Base-by-base conservation (phyloP, 2,329 filamentous ascomycete genomes). In the Emydomyces testavorans region DNA sequence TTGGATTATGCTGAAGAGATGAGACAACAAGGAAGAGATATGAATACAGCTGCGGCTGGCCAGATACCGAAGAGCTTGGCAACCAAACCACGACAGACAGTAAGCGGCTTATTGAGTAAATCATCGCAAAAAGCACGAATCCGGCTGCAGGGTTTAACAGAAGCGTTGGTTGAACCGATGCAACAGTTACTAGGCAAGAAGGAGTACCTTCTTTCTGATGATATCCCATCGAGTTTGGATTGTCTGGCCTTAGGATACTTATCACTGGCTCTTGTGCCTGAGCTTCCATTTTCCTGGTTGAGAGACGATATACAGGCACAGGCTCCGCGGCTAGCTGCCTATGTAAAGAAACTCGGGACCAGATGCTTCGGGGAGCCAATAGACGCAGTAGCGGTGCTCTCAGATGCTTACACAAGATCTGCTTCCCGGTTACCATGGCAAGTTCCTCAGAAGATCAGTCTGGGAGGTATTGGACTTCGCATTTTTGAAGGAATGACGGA, bases 161-260 rank as follows among this genome's bases (percentile, higher is more conserved):
- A 75, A 18, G 78, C 81, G 52, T 83, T 86, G 57, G 77, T 93
- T 43, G 75, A 77, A 28, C 83, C 87, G 0, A 62, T 95, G 13
- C 75, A 80, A 46, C 74, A 79, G 31, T 69, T 85, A 28, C 71
- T 81, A 16, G 74, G 70, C 1, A 61, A 68, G 15, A 78, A 77
- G 52, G 58, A 64, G 1, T 82, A 76, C 58, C 63, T 85, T 8
- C 66, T 85, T 1, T 69, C 68, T 8, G 65, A 67, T 6, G 61
- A 67, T 1, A 58, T 67, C n/a, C 24, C 77, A 0, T 78, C 78
- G 1, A 78, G 75, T 47, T 66, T 93, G 20, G 89, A 95, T 64
- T 94, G 85, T 60, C 64, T 95, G 39, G 81, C 79, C 0, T 78
- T 86, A 57, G 92, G 82, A 8, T 94, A 93, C 62, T 69, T 96